A percentile compares a stretch with the other conserved stretches of the same genome.
These are phyloP conservation scores for Reutealis trisperma DNA, from an alignment of 345 rosid species.

Conservation along the genomic window DNA sequence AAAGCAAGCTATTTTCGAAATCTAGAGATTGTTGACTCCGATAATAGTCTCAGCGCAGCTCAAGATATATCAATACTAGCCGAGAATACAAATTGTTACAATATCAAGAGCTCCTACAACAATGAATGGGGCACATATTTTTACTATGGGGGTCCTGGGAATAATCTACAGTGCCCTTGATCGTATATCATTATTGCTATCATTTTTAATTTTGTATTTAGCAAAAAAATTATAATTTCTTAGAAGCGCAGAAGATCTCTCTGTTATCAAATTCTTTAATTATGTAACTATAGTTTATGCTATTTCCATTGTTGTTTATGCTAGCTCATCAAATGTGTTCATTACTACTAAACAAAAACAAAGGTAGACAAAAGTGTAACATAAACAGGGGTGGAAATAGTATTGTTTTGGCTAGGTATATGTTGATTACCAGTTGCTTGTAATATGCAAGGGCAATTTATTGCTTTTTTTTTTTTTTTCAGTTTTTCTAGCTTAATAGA, in stretches of 20 bases:
- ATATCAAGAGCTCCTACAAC: slow-evolving; percentile 69
- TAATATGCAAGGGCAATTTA: neutral
- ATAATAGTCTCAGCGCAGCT: slow-evolving; percentile 75
- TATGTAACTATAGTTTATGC: slow-evolving; percentile 26
- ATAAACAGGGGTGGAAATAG: slow-evolving; percentile 40
- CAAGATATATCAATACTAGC: slow-evolving; percentile 67
- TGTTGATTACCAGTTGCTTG: neutral
- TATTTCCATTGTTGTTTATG: slow-evolving; percentile 41
- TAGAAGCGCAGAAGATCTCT: neutral
- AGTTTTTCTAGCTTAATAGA: too few relatives aligned
- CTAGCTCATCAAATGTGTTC: slow-evolving; percentile 12
- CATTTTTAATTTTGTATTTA: neutral
- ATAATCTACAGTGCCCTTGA: slow-evolving; percentile 71
- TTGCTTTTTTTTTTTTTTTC: too few relatives aligned
- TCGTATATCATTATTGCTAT: neutral
- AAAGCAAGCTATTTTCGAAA: slow-evolving; percentile 87
- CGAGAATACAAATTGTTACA: slow-evolving; percentile 88
- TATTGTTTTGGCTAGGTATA: slow-evolving; percentile 21
- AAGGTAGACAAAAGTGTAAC: slow-evolving; percentile 18
- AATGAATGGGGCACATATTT: slow-evolving; percentile 90
- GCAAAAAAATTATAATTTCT: neutral
- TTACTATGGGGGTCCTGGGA: slow-evolving; percentile 96
- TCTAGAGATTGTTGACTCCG: slow-evolving; percentile 82
- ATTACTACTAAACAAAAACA: slow-evolving; percentile 7
- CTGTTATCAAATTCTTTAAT: slow-evolving; percentile 33